Percentiles rank a stretch among this genome's conserved stretches.
These are phyloP conservation scores for Coriaria nepalensis DNA, from an alignment of 306 rosid genomes.

Conservation along the genomic window DNA sequence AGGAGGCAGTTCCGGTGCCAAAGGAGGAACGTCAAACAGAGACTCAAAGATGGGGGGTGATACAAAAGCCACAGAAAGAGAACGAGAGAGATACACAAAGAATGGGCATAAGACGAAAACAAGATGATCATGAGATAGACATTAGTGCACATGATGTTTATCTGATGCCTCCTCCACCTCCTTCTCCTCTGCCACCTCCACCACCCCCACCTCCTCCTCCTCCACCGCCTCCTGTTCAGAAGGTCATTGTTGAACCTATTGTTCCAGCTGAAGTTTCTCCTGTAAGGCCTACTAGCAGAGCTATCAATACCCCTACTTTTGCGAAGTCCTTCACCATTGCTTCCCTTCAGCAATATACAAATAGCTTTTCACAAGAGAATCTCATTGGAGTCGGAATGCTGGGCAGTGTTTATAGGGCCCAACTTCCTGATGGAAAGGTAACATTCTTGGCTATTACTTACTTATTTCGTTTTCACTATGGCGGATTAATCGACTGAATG, in stretches of 20 bases:
- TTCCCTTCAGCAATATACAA: constrained; percentile 84
- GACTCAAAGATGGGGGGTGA: constrained; percentile 34
- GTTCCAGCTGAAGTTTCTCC: constrained; percentile 22
- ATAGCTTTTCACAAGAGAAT: constrained; percentile 88
- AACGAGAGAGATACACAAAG: constrained; percentile 32
- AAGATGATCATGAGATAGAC: constrained; percentile 35
- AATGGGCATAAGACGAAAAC: constrained; percentile 35
- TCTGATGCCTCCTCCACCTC: constrained; percentile 48
- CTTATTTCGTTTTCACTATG: constrained; percentile 13
- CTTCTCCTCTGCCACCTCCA: constrained; percentile 27
- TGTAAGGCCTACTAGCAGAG: constrained; percentile 31
- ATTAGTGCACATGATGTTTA: constrained; percentile 27
- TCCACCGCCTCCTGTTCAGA: constrained; percentile 35
- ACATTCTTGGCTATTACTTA: constrained; percentile 13
- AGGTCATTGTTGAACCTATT: constrained; percentile 45
- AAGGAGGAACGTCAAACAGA: constrained; percentile 39
- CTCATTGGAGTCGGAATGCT: constrained; percentile 79
- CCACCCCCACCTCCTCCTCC: constrained; percentile 35
- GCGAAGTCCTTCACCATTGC: constrained; percentile 73
- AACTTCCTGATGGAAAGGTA: constrained; percentile 92
- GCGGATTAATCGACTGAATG: constrained; percentile 5
- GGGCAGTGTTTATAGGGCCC: constrained; percentile 84
- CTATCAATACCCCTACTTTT: constrained; percentile 23
- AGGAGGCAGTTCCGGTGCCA: constrained; percentile 33
- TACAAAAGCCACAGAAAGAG: constrained; percentile 37